Conservation (phyloP, 2,329 filamentous ascomycete species). For the Phoma sp. region DNA sequence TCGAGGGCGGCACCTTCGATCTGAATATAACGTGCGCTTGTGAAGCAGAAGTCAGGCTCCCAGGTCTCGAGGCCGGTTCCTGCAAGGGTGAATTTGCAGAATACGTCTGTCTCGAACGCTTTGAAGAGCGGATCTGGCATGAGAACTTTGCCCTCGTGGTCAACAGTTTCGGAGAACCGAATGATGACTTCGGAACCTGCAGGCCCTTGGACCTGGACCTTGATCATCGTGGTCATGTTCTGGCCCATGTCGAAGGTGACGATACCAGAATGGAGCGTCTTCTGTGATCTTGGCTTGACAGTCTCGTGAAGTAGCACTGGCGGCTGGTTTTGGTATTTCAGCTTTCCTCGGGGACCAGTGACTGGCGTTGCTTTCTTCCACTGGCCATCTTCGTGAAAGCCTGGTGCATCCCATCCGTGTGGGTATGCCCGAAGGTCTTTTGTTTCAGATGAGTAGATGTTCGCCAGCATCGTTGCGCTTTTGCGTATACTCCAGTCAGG, state of each 20-base stretch:
- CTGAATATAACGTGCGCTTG: conserved; percentile 53
- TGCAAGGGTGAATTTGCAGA: conserved; percentile 49
- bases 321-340: conserved; percentile 52
- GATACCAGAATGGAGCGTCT: conserved; percentile 29
- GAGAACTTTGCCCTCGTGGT: conserved; percentile 44
- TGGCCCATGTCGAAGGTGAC: conserved; percentile 45
- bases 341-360: conserved; percentile 50
- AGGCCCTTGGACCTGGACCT: conserved; percentile 34
- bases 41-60: conserved; percentile 55
- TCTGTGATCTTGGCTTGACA: conserved; percentile 38
- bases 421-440: conserved; percentile 49
- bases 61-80: conserved; percentile 45
- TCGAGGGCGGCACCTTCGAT: conserved; percentile 49
- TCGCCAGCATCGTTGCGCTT: conserved; percentile 51
- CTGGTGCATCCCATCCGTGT: conserved; percentile 44
- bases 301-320: conserved; percentile 50
- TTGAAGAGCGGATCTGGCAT: conserved; percentile 54
- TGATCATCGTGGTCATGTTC: conserved; percentile 45
- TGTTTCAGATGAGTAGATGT: conserved; percentile 53
- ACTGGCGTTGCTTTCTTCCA: conserved; percentile 50
- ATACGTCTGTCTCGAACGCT: conserved; percentile 49
- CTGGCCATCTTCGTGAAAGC: conserved; percentile 31
- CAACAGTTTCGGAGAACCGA: conserved; percentile 42
- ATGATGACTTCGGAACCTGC: conserved; percentile 40
- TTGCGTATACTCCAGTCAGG: conserved; percentile 50